phyloP scores from a whole-genome alignment of 2,329 filamentous ascomycete genomes.

The Colletotrichum sidae region DNA sequence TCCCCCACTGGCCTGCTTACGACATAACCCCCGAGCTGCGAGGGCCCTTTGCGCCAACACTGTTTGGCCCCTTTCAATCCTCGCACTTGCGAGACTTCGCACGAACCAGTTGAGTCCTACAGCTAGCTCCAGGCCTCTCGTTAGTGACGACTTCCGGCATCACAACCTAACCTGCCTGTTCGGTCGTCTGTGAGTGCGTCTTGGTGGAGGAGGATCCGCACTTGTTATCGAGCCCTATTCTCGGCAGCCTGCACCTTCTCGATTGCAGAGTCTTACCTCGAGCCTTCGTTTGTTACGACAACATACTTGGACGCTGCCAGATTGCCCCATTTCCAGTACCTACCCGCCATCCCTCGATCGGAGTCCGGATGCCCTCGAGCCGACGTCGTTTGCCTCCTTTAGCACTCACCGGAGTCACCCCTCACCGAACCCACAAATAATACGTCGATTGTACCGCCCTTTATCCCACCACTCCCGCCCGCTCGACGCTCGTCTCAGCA shows the following conservation, averaged over 20 bases:
- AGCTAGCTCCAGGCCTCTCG: background rate
- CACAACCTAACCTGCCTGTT: too few species aligned
- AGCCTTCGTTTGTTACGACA: background rate
- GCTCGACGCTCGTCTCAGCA: background rate
- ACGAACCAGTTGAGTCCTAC: conserved; percentile 1
- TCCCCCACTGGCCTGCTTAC: conserved; percentile 30
- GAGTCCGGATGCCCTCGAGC: conserved; percentile 1
- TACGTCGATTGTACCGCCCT: conserved; percentile 5
- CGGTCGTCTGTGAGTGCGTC: conserved; percentile 16
- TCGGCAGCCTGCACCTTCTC: background rate
- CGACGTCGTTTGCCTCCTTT: conserved; percentile 2
- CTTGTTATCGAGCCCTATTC: conserved; percentile 6
- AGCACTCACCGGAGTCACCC: conserved; percentile 11
- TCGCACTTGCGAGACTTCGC: conserved; percentile 2
- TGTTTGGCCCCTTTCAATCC: conserved; percentile 1
- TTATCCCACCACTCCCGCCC: conserved; percentile 1
- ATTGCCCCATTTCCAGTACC: background rate
- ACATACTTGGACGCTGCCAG: too few species aligned
- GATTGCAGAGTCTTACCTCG: background rate
- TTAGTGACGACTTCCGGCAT: conserved; percentile 1
- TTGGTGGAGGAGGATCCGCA: conserved; percentile 14
- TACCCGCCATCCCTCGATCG: conserved; percentile 7
- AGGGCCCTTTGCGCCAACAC: conserved; percentile 24
- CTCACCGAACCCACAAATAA: conserved; percentile 24
- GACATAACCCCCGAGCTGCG: conserved; percentile 24